phyloP scores from a whole-genome alignment of 495 filamentous ascomycete genomes.

The Sabuloglossum arenarium region DNA sequence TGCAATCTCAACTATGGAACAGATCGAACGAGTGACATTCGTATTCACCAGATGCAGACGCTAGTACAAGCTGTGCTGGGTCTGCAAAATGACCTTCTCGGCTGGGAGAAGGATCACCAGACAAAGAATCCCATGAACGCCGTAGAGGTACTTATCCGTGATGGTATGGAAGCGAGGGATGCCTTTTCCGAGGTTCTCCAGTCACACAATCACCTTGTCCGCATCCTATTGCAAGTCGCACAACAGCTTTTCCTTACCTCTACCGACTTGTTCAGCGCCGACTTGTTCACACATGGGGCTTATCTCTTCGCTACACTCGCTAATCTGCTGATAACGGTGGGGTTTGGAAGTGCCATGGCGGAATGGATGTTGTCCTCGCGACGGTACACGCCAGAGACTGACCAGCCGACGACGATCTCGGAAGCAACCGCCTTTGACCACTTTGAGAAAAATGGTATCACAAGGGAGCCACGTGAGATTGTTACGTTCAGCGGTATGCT shows the following conservation, averaged over 20 bases:
- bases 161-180: constrained; percentile 1
- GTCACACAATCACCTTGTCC: constrained; percentile 6
- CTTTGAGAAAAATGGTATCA: neutral
- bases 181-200: constrained; percentile 3
- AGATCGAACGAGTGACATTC: neutral
- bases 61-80: constrained; percentile 6
- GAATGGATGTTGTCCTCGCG: constrained; percentile 1
- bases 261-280: neutral
- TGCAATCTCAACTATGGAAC: neutral
- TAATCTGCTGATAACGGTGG: neutral
- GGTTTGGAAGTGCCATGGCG: constrained; percentile 2
- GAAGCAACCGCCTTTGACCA: neutral
- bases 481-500: too few relatives aligned
- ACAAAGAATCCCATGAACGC: constrained; percentile 5
- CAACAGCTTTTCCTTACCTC: neutral
- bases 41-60: neutral
- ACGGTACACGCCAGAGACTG: neutral
- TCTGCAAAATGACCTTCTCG: constrained; percentile 9
- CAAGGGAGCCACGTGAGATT: neutral
- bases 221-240: neutral
- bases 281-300: neutral
- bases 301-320: neutral
- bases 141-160: constrained; percentile 7
- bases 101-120: constrained; percentile 6
- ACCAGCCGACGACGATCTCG: neutral